Evolutionary conservation across 441 rosid species (phyloP).

Genomic region (Heliophila coronopifolia): DNA sequence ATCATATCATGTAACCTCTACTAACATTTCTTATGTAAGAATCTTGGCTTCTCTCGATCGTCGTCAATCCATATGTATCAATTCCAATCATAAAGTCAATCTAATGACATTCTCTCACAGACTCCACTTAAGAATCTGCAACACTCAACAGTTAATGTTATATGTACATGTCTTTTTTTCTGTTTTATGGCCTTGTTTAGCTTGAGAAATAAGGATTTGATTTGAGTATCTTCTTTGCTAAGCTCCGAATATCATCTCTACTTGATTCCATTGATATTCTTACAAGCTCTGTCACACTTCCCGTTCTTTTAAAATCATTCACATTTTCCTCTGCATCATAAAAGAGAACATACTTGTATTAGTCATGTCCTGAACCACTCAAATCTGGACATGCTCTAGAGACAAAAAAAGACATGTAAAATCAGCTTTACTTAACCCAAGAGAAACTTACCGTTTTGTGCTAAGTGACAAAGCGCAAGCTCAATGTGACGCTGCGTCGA

Average conservation of each 20-base stretch:
- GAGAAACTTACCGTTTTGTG: slow-evolving; percentile 93
- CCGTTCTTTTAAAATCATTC: slow-evolving; percentile 51
- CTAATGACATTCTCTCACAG: slow-evolving; percentile 24
- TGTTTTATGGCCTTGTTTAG: slow-evolving; percentile 18
- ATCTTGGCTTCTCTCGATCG: slow-evolving; percentile 4
- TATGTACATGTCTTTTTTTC: slow-evolving; percentile 23
- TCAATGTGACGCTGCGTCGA: slow-evolving; percentile 77
- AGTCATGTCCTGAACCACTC: neutral
- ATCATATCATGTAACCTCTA: slow-evolving; percentile 1
- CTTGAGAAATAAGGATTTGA: slow-evolving; percentile 42
- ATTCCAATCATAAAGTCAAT: slow-evolving; percentile 17
- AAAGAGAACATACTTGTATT: neutral
- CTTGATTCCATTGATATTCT: slow-evolving; percentile 70
- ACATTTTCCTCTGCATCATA: slow-evolving; percentile 58
- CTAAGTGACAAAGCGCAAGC: slow-evolving; percentile 91
- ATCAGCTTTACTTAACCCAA: no score
- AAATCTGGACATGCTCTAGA: no score
- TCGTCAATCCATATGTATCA: no score
- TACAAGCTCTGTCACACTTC: slow-evolving; percentile 57
- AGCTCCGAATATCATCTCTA: slow-evolving; percentile 77
- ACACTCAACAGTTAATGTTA: slow-evolving; percentile 19
- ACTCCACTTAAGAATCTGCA: slow-evolving; percentile 16
- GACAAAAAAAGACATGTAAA: no score
- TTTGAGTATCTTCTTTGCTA: slow-evolving; percentile 76
- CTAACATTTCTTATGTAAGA: neutral